phyloP scores from a whole-genome alignment of 169 alveolate genomes.

The Plasmodium inui region DNA sequence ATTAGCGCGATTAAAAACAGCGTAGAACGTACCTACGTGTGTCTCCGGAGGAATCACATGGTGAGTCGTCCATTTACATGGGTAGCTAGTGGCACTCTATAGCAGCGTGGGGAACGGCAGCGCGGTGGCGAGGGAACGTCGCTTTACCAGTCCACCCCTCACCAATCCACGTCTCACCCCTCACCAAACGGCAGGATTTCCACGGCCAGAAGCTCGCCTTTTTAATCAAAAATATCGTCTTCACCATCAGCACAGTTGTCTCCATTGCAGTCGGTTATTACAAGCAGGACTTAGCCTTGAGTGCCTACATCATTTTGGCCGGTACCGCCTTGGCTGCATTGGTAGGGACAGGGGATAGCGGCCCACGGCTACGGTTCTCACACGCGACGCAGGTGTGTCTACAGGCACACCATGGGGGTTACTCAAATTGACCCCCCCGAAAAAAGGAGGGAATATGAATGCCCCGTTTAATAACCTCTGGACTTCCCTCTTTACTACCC shows the following conservation, averaged over 20 bases:
- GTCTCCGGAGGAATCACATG: slow-evolving; percentile 60
- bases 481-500: neutral
- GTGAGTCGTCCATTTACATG: neutral
- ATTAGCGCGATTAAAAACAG: neutral
- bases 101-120: neutral
- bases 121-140: neutral
- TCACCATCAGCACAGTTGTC: slow-evolving; percentile 31
- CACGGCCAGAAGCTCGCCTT: slow-evolving; percentile 65
- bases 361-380: neutral
- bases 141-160: neutral
- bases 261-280: slow-evolving; percentile 48
- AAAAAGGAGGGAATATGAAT: neutral
- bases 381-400: neutral
- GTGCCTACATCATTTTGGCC: slow-evolving; percentile 51
- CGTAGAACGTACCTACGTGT: neutral
- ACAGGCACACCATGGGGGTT: neutral
- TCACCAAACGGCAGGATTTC: slow-evolving; percentile 12
- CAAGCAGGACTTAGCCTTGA: slow-evolving; percentile 34
- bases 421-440: neutral
- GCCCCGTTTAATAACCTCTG: neutral
- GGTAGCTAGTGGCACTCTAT: neutral
- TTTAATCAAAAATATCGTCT: slow-evolving; percentile 37
- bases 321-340: slow-evolving; percentile 37
- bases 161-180: neutral
- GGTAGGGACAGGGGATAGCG: neutral